Conservation (phyloP, 139 green algal species). For the Marvania coccoides region DNA sequence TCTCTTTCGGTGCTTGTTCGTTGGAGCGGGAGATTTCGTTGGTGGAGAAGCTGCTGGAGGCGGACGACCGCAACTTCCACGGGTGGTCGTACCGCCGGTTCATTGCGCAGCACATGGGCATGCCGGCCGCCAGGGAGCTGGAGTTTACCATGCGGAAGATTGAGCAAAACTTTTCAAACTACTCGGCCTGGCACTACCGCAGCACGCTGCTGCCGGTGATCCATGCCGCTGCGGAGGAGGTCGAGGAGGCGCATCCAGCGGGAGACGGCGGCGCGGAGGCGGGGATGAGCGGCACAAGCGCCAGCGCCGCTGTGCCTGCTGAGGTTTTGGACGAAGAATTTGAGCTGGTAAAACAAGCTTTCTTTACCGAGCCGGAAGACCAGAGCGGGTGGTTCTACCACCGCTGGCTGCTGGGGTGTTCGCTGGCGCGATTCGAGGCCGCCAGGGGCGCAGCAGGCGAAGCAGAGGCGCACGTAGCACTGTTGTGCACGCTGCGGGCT, state of each 20-base stretch:
- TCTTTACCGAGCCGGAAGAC: conserved; percentile 89
- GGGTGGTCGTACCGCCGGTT: conserved; percentile 87
- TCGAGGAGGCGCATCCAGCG: not conserved
- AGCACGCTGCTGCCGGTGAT: conserved; percentile 60
- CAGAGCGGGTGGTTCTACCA: conserved; percentile 95
- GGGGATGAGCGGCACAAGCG: not conserved
- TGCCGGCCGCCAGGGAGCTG: conserved; percentile 47
- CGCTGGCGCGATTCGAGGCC: not conserved
- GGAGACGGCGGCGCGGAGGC: not conserved
- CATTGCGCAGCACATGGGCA: conserved; percentile 42
- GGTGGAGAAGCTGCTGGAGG: conserved; percentile 55
- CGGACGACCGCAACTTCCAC: conserved; percentile 94
- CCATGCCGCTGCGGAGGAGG: conserved; percentile 1
- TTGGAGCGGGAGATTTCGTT: conserved; percentile 50
- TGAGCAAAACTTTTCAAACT: conserved; percentile 96
- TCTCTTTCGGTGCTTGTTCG: conserved; percentile 37
- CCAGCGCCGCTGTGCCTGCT: conserved; percentile 28
- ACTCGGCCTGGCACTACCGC: conserved; percentile 93
- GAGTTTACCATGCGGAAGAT: conserved; percentile 68
- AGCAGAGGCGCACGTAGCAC: not conserved
- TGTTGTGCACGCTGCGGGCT: not conserved
- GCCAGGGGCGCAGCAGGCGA: conserved; percentile 1
- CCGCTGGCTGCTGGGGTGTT: conserved; percentile 67
- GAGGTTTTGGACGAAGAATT: conserved; percentile 76
- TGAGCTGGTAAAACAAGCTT: conserved; percentile 83